These are phyloP conservation scores for Fagopyrum tataricum DNA, from an alignment of 148 eudicot species.

Conservation along the genomic window DNA sequence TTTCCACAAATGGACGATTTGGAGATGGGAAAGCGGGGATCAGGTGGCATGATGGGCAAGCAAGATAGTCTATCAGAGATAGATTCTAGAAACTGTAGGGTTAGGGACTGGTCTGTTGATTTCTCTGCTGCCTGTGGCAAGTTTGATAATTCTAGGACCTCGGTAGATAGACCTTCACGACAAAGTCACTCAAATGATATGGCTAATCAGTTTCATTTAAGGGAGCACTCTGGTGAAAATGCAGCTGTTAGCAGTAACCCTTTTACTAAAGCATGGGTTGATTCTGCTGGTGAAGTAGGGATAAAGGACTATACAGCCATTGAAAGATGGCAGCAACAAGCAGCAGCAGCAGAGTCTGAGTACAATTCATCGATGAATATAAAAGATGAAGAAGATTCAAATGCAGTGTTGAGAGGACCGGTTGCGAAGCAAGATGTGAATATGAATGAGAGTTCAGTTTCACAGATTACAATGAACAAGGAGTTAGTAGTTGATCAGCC, in stretches of 20 bases:
- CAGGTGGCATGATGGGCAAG: slow-evolving; percentile 61
- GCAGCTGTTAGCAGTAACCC: slow-evolving; percentile 68
- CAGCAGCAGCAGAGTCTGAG: slow-evolving; percentile 91
- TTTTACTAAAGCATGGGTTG: slow-evolving; percentile 96
- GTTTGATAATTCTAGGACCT: slow-evolving; percentile 58
- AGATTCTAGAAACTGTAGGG: slow-evolving; percentile 96
- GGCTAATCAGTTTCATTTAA: slow-evolving; percentile 44
- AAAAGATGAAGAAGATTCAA: slow-evolving; percentile 84
- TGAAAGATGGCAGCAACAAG: slow-evolving; percentile 98
- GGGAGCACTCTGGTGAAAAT: slow-evolving; percentile 88
- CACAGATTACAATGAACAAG: slow-evolving; percentile 80
- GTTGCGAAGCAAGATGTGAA: slow-evolving; percentile 28
- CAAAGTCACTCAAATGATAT: slow-evolving; percentile 78
- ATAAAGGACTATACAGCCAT: slow-evolving; percentile 83
- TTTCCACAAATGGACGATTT: slow-evolving; percentile 63
- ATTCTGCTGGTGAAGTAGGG: slow-evolving; percentile 70
- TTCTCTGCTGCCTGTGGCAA: slow-evolving; percentile 78
- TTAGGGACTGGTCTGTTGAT: slow-evolving; percentile 95
- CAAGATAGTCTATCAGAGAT: slow-evolving; percentile 88
- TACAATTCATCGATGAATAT: slow-evolving; percentile 41
- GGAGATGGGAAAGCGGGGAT: slow-evolving; percentile 52
- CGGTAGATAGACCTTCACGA: slow-evolving; percentile 70
- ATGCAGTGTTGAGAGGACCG: slow-evolving; percentile 37
- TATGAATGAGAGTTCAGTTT: slow-evolving; percentile 66
- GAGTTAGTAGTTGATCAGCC: slow-evolving; percentile 52